Percentiles rank a stretch among this genome's conserved stretches.
Conservation (phyloP, 306 rosid genomes). For the Medicago ruthenica region DNA sequence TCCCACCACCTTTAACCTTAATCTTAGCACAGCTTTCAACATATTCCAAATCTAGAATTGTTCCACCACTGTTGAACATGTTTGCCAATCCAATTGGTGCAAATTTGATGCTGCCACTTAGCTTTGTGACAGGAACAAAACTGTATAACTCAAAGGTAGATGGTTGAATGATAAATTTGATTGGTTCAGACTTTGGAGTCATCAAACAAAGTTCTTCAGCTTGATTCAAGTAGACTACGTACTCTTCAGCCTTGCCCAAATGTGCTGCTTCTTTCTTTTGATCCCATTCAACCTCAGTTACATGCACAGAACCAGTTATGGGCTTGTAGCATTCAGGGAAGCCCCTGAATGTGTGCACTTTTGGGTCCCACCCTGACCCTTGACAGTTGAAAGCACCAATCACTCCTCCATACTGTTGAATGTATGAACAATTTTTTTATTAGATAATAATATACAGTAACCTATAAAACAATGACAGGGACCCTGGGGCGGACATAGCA, state of each 20-base stretch:
- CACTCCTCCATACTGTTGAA: slow-evolving; percentile 81
- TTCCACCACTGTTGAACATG: too few relatives aligned
- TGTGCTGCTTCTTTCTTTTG: slow-evolving; percentile 63
- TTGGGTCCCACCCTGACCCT: slow-evolving; percentile 92
- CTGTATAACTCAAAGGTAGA: too few relatives aligned
- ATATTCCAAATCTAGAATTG: too few relatives aligned
- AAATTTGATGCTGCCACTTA: too few relatives aligned
- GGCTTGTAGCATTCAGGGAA: slow-evolving; percentile 70
- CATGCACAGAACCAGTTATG: slow-evolving; percentile 61
- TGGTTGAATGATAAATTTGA: too few relatives aligned
- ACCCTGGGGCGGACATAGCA: not conserved
- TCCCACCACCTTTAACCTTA: slow-evolving; percentile 79
- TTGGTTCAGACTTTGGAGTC: slow-evolving; percentile 49
- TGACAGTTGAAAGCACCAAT: slow-evolving; percentile 93
- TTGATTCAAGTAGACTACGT: slow-evolving; percentile 60
- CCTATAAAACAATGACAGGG: not conserved
- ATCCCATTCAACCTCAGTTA: slow-evolving; percentile 83
- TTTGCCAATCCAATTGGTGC: too few relatives aligned
- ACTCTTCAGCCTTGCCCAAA: slow-evolving; percentile 68
- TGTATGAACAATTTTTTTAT: slow-evolving; percentile 20
- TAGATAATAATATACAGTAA: not conserved
- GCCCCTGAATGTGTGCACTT: slow-evolving; percentile 62
- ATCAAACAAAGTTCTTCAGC: slow-evolving; percentile 50
- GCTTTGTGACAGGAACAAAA: too few relatives aligned
- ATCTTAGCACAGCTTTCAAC: slow-evolving; percentile 3